phyloP scores from a whole-genome alignment of 306 rosid genomes.

The Albizia julibrissin region DNA sequence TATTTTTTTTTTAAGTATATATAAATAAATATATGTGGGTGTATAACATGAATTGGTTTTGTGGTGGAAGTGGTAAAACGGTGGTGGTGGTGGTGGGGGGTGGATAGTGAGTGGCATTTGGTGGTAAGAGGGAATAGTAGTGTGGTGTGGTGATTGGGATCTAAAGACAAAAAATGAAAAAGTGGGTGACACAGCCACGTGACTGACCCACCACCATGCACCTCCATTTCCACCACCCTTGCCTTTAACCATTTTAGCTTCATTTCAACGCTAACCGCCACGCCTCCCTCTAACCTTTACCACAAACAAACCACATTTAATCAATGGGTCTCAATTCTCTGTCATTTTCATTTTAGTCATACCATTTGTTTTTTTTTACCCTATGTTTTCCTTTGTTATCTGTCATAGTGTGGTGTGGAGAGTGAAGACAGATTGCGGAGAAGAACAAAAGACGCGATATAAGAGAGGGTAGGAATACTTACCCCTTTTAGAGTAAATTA shows the following conservation, averaged over 20 bases:
- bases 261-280: conserved; percentile 90
- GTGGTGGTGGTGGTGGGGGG: not conserved
- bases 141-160: not conserved
- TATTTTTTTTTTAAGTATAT: too few species aligned
- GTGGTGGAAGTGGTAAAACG: not conserved
- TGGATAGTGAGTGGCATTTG: not conserved
- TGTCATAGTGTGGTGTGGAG: not conserved
- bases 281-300: not conserved
- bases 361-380: not conserved
- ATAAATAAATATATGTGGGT: not conserved
- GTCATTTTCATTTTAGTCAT: not conserved
- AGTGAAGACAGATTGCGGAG: too few species aligned
- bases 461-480: too few species aligned
- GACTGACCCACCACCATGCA: conserved; percentile 56
- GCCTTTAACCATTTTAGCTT: conserved; percentile 36
- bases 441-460: too few species aligned
- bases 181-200: conserved; percentile 91
- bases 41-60: not conserved
- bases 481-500: too few species aligned
- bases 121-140: not conserved
- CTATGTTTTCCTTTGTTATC: not conserved
- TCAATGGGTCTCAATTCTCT: not conserved
- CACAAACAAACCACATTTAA: not conserved
- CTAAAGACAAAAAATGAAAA: conserved; percentile 12
- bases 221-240: not conserved